phyloP scores from a whole-genome alignment of 345 rosid genomes.

The Jatropha curcas region DNA sequence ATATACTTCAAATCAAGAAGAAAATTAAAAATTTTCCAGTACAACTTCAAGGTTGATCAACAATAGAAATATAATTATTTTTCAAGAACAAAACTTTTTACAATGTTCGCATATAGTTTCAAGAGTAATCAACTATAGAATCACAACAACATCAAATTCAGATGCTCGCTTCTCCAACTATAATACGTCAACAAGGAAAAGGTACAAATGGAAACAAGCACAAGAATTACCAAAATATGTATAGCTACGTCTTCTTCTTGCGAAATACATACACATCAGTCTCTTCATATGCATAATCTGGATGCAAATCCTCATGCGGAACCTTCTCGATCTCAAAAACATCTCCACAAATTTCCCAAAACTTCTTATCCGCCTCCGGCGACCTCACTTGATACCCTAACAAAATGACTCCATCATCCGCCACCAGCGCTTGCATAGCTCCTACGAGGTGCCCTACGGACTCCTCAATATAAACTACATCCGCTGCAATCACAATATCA shows the following conservation, averaged over 20 bases:
- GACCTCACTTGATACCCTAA: slow-evolving; percentile 85
- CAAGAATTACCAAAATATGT: slow-evolving; percentile 6
- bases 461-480: slow-evolving; percentile 85
- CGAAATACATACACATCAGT: slow-evolving; percentile 72
- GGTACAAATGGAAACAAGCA: neutral
- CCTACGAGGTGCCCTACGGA: slow-evolving; percentile 56
- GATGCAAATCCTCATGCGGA: slow-evolving; percentile 79
- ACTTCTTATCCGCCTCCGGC: slow-evolving; percentile 76
- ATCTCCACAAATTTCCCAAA: slow-evolving; percentile 73
- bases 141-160: neutral
- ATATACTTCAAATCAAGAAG: too few species aligned
- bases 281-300: slow-evolving; percentile 79
- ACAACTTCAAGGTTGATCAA: too few species aligned
- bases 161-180: neutral
- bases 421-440: slow-evolving; percentile 67
- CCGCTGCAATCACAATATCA: slow-evolving; percentile 79
- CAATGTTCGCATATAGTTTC: neutral
- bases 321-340: slow-evolving; percentile 74
- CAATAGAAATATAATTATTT: too few species aligned
- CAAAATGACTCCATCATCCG: slow-evolving; percentile 70
- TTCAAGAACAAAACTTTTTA: slow-evolving; percentile 4
- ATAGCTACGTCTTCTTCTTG: slow-evolving; percentile 44
- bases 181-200: neutral
- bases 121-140: too few species aligned
- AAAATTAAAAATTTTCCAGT: too few species aligned